A percentile compares a stretch with the other conserved stretches of the same genome.
These are phyloP conservation scores for Ceratobasidium papillatum DNA, from an alignment of 1,284 basidiomycete genomes.

Conservation along the genomic window DNA sequence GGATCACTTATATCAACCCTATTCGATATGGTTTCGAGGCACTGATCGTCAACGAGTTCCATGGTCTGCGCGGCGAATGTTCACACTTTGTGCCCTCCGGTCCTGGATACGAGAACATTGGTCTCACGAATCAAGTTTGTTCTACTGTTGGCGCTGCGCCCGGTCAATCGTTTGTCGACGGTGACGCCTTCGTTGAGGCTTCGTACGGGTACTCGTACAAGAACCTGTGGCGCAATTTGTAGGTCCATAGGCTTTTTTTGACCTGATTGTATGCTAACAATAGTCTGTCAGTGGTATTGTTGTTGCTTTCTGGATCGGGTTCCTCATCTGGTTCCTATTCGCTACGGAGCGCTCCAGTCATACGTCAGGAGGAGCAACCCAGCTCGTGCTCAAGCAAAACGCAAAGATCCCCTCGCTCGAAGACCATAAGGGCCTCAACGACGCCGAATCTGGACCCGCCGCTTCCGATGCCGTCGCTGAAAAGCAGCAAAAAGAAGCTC, in stretches of 20 bases:
- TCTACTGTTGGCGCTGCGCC: conserved; percentile 63
- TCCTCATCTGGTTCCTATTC: conserved; percentile 59
- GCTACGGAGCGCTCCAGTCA: conserved; percentile 57
- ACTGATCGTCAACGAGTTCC: conserved; percentile 66
- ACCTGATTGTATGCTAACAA: neutral
- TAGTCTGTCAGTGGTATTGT: conserved; percentile 58
- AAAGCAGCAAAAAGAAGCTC: conserved; percentile 5
- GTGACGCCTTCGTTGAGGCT: conserved; percentile 63
- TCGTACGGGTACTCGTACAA: conserved; percentile 69
- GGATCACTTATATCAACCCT: conserved; percentile 52
- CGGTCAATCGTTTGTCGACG: conserved; percentile 60
- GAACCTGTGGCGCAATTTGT: conserved; percentile 71
- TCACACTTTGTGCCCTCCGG: conserved; percentile 58
- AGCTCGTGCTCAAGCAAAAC: conserved; percentile 26
- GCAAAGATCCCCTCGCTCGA: conserved; percentile 22
- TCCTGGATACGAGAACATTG: conserved; percentile 62
- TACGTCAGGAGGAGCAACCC: conserved; percentile 1
- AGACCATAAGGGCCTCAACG: neutral
- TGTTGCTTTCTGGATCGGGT: conserved; percentile 61
- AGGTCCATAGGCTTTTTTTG: conserved; percentile 48
- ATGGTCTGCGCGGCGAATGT: conserved; percentile 57
- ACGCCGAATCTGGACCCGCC: conserved; percentile 7
- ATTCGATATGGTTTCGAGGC: conserved; percentile 63
- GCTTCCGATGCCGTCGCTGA: neutral
- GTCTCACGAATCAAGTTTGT: conserved; percentile 67